phyloP scores from a whole-genome alignment of 495 filamentous ascomycete species.

The Aeminium ludgeri region DNA sequence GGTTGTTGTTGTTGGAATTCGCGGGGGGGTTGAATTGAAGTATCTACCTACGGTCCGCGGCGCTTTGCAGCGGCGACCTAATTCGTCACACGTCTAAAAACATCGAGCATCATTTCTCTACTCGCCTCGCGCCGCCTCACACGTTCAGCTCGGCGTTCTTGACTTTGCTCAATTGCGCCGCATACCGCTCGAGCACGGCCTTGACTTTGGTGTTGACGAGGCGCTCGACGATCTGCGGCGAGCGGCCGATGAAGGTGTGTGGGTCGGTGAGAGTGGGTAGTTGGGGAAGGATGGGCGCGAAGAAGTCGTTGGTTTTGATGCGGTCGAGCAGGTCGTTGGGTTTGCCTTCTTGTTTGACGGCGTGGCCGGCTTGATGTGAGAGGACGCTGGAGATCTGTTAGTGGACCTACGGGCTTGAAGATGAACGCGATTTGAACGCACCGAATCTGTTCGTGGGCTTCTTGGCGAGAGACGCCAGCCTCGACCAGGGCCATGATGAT shows the following conservation, averaged over 20 bases:
- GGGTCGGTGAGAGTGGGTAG: conserved; percentile 61
- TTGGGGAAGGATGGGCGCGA: conserved; percentile 61
- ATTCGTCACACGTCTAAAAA: too few relatives aligned
- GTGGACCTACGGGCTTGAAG: not conserved
- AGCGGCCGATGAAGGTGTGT: conserved; percentile 50
- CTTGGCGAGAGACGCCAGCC: conserved; percentile 63
- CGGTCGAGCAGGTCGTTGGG: conserved; percentile 73
- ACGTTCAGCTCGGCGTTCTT: conserved; percentile 9
- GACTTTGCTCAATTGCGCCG: conserved; percentile 2
- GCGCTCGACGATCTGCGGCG: conserved; percentile 39
- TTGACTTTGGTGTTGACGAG: conserved; percentile 28
- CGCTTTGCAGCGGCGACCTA: too few relatives aligned
- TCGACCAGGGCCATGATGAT: conserved; percentile 77
- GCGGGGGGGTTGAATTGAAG: too few relatives aligned
- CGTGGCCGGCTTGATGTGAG: conserved; percentile 62
- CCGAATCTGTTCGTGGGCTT: conserved; percentile 83
- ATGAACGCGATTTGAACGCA: not conserved
- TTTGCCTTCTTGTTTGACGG: conserved; percentile 66
- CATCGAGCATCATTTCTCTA: too few relatives aligned
- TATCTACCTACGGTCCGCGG: too few relatives aligned
- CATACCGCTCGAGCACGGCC: conserved; percentile 12
- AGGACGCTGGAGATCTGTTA: conserved; percentile 33
- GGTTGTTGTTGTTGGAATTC: too few relatives aligned
- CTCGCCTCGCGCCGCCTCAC: not conserved
- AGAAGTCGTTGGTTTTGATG: conserved; percentile 59